These are phyloP conservation scores for Lactarius hengduanensis DNA, from an alignment of 768 basidiomycete species.

Conservation along the genomic window DNA sequence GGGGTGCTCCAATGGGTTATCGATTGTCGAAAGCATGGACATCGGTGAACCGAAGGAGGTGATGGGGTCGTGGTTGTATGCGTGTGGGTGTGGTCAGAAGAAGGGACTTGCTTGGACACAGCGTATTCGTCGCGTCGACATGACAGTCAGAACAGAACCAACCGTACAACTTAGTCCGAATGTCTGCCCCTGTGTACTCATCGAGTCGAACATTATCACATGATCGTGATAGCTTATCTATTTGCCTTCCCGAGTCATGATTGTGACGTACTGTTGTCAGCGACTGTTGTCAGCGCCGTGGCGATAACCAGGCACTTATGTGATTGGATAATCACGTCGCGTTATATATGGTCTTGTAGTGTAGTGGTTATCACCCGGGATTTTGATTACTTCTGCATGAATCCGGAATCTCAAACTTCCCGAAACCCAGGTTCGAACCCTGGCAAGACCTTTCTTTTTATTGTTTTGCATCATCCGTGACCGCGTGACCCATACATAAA, in stretches of 20 bases:
- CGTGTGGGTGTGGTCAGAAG: background rate
- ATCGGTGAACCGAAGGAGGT: background rate
- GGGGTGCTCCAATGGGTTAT: constrained; percentile 11
- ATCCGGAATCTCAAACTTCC: constrained; percentile 3
- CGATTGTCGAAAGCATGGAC: constrained; percentile 3
- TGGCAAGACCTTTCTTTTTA: constrained; percentile 26
- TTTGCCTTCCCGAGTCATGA: no score
- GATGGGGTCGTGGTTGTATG: background rate
- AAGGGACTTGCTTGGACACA: background rate
- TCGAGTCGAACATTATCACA: constrained; percentile 9
- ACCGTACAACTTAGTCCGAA: background rate
- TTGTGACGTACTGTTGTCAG: no score
- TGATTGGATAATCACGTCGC: background rate
- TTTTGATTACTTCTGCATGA: constrained; percentile 11
- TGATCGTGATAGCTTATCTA: constrained; percentile 12
- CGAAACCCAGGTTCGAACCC: constrained; percentile 31
- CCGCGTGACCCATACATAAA: no score
- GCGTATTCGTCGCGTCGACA: background rate
- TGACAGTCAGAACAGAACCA: constrained; percentile 4
- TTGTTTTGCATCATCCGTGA: background rate
- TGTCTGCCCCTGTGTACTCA: background rate
- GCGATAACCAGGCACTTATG: background rate
- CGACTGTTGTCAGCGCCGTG: no score
- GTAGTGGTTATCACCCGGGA: constrained; percentile 31
- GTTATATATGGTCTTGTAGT: constrained; percentile 24